These are phyloP conservation scores for Juglanconis oblonga DNA, from an alignment of 2,329 filamentous ascomycete genomes.

Conservation along the genomic window DNA sequence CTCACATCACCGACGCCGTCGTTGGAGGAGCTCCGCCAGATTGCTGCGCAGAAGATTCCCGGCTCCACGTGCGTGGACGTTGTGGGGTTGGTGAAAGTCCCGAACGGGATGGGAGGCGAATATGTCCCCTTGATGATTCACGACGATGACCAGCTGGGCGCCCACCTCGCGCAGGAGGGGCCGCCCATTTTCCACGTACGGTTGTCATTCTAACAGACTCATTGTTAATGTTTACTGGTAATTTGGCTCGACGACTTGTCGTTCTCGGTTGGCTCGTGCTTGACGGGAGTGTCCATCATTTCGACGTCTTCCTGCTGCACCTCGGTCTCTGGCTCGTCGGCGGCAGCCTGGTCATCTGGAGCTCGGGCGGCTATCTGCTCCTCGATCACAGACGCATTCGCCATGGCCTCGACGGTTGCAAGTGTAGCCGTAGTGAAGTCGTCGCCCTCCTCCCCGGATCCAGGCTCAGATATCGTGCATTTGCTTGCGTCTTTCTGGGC, in stretches of 20 bases:
- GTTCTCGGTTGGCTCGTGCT: neutral
- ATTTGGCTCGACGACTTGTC: neutral
- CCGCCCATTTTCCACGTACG: constrained; percentile 44
- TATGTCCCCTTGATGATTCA: constrained; percentile 66
- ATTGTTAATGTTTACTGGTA: neutral
- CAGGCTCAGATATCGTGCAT: too few relatives aligned
- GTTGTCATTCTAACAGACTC: constrained; percentile 4
- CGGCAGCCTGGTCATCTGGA: too few relatives aligned
- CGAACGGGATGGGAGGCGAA: constrained; percentile 42
- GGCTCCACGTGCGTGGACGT: constrained; percentile 57
- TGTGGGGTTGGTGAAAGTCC: constrained; percentile 59
- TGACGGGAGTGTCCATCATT: neutral
- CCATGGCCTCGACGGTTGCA: too few relatives aligned
- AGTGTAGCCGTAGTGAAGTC: too few relatives aligned
- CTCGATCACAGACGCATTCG: too few relatives aligned
- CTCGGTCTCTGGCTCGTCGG: neutral
- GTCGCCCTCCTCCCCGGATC: too few relatives aligned
- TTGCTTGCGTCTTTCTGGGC: too few relatives aligned
- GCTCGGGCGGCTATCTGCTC: too few relatives aligned
- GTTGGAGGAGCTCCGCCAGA: constrained; percentile 60
- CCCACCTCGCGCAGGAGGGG: constrained; percentile 62
- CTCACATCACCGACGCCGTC: constrained; percentile 52
- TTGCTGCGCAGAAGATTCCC: constrained; percentile 59
- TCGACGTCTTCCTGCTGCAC: too few relatives aligned
- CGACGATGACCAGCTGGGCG: constrained; percentile 67